Evolutionary conservation across 768 basidiomycete species (phyloP), one percentile per base, ranked within the genome.

Genomic region (Coprinopsis strossmayeri): DNA sequence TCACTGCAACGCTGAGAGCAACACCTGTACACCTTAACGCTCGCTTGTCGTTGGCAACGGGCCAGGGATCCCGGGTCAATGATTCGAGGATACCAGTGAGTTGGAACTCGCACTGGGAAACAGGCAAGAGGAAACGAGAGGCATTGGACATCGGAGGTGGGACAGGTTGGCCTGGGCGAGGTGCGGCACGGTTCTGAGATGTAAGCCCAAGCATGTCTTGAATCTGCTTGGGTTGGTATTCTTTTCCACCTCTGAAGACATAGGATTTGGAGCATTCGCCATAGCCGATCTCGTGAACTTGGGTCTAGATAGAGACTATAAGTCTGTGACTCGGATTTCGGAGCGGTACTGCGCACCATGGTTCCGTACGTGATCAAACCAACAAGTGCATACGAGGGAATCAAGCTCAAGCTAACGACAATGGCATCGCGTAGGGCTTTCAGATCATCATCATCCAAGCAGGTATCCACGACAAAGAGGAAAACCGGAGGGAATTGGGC

Each of bases 201-300:
- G 78, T 82, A 37, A 97, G 77, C 21, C 88, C 91, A 34, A 98
- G 87, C 94, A 99, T 98, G 58, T 98, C 95, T 65, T 92, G 90
- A 55, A 98, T 97, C 56, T 96, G 92, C 70, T 98, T 98, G 34
- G 90, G 83, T 48, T 83, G 68, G 63, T 99, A 98, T 58, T 99
- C 96, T 67, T 98, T 99, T 11, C 86, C 89, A 37, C 96, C 96
- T 23, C 95, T 87, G 82, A 99, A 99, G 49, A 98, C 96, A 65
- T 96, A 98, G 2, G 94, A 96, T 66, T 98, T 98, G 69, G 81
- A 90, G 69, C 94, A 98, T 63, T 95, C 90, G 1, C 83, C 78
- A 59, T 97, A 98, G 26, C 94, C 93, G 28, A 98, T 87, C 70
- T 99, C 96, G 65, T 99, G 96, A 1, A 99, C 91, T 85, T 95